A percentile compares a stretch with the other conserved stretches of the same genome.
These are phyloP conservation scores for Ustulina deusta DNA, from an alignment of 2,329 filamentous ascomycete genomes.

Conservation along the genomic window DNA sequence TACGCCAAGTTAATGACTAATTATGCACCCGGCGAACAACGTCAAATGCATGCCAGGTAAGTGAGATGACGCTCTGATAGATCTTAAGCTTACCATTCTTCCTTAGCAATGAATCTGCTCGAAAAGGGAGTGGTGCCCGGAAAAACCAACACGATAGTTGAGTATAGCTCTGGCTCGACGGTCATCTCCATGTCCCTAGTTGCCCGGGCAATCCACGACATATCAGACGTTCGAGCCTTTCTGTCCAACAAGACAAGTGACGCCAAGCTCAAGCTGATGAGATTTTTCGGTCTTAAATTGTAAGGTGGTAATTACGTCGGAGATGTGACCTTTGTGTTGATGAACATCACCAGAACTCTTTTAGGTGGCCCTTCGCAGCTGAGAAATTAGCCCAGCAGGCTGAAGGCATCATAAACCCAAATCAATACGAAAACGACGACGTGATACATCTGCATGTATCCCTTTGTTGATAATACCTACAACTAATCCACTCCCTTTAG, in stretches of 20 bases:
- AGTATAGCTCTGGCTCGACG: conserved; percentile 72
- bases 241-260: conserved; percentile 69
- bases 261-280: conserved; percentile 66
- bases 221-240: conserved; percentile 65
- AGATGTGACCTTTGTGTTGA: background rate
- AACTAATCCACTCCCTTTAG: conserved; percentile 44
- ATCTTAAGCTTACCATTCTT: conserved; percentile 20
- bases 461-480: background rate
- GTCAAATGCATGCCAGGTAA: conserved; percentile 72
- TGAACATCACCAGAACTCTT: conserved; percentile 55
- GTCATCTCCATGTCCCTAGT: conserved; percentile 70
- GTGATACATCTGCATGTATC: conserved; percentile 32
- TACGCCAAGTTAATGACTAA: conserved; percentile 76
- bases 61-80: conserved; percentile 17
- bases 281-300: conserved; percentile 69
- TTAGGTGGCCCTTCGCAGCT: conserved; percentile 69
- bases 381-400: conserved; percentile 57
- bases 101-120: conserved; percentile 63
- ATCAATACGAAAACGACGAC: conserved; percentile 67
- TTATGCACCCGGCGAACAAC: conserved; percentile 73
- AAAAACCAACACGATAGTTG: conserved; percentile 65
- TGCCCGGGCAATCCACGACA: conserved; percentile 62
- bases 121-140: conserved; percentile 56
- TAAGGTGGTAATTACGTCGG: conserved; percentile 42
- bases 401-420: conserved; percentile 62